phyloP scores from a whole-genome alignment of 441 rosid genomes.

The Populus hybrid region DNA sequence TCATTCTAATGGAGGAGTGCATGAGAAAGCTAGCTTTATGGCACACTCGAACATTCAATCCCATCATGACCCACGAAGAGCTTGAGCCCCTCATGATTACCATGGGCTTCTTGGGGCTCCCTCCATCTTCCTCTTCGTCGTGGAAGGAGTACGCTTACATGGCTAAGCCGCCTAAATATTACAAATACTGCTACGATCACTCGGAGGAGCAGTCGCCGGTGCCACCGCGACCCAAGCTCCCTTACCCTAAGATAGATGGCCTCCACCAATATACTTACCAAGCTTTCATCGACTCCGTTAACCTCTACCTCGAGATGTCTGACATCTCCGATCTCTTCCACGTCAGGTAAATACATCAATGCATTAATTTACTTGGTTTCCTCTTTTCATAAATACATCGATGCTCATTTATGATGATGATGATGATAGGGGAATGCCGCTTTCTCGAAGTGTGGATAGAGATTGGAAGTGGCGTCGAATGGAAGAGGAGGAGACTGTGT shows the following conservation, averaged over 20 bases:
- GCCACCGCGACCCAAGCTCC: slow-evolving; percentile 37
- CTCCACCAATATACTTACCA: slow-evolving; percentile 47
- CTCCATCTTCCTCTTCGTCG: slow-evolving; percentile 4
- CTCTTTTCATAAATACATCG: slow-evolving; percentile 1
- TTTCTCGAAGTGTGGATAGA: not conserved
- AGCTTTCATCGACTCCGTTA: slow-evolving; percentile 49
- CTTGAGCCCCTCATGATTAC: slow-evolving; percentile 49
- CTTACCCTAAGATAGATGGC: slow-evolving; percentile 56
- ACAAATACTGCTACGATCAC: not conserved
- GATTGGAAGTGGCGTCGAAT: not conserved
- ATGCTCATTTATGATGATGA: too few species aligned
- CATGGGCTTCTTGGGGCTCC: slow-evolving; percentile 44
- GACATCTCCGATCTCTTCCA: slow-evolving; percentile 50
- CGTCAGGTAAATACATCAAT: slow-evolving; percentile 27
- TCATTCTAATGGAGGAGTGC: slow-evolving; percentile 21
- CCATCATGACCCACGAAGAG: slow-evolving; percentile 54
- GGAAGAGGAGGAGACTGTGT: not conserved
- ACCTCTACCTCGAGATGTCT: slow-evolving; percentile 39
- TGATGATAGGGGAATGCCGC: not conserved
- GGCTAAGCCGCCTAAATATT: not conserved
- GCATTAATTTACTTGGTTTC: not conserved
- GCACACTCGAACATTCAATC: slow-evolving; percentile 54
- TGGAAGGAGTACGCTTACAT: slow-evolving; percentile 46
- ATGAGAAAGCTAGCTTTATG: slow-evolving; percentile 45
- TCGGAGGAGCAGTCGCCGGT: not conserved